Evolutionary conservation across 108 stramenopile species (phyloP), one percentile per base, ranked within the genome.

Genomic region (Thalassiosira profunda): DNA sequence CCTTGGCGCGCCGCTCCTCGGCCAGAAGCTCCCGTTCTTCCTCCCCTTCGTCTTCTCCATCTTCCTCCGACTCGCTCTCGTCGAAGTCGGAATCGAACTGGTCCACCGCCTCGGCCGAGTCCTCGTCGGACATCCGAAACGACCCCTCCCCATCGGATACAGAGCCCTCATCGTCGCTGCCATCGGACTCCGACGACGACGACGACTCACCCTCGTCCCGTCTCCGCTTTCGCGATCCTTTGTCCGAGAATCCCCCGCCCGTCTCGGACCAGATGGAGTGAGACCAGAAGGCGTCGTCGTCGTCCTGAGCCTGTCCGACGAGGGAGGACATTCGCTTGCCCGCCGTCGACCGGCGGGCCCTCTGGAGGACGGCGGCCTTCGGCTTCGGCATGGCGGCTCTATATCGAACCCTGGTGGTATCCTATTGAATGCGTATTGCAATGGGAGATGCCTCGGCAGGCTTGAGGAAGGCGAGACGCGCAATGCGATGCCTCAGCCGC

Each of bases 71-170:
- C 57, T 95, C 94, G 24, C 76, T 79, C 45, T 95, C 91, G 58
- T 95, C 73, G 63, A 95, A 95, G 69, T 95, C 94, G 6, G 91
- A 92, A 74, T 95, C 94, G 72, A 95, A 95, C 31, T 69, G 68
- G 82, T 95, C 94, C 31, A 75, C 84, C 8, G 63, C 55, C 0
- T 58, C 76, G 0, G 45, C 83, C 10, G 84, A 79, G 42, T 95
- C 91, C 62, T 89, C 90, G 47, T 92, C 90, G 18, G 89, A 90
- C 43, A 85, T 78, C 11, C 71, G 89, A 63, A 87, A 94, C 7
- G 85, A 86, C 43, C 57, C 74, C 10, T 88, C 90, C 25, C 77
- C 77, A 15, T 67, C 72, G 10, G 70, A 58, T 25, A 20, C 8
- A 11, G 37, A 46, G 21, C 53, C 52, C 7, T 62, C 44, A 17